Base-by-base conservation (phyloP, 1,284 basidiomycete genomes). In the Cutaneotrichosporon sp. region DNA sequence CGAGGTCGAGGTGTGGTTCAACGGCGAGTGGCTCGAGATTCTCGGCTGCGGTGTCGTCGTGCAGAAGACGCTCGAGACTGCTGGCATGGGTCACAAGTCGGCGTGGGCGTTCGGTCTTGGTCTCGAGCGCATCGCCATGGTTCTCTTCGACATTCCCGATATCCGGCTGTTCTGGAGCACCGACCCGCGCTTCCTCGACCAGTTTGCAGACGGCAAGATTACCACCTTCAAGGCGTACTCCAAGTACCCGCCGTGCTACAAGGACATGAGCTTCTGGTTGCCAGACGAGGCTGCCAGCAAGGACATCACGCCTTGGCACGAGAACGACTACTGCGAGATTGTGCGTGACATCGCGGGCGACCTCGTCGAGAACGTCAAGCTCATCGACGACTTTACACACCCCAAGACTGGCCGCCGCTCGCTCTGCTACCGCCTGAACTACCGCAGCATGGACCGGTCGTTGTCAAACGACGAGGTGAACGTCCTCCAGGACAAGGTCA, bases 41-140 rank as follows among this genome's bases (percentile, higher is more conserved):
- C 83, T 99, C 2, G 97, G 97, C 0, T 95, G 87, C 68, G 97
- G 97, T 8, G 92, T 99, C 32, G 88, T 99, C 30, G 85, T 88
- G 71, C 93, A 98, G 76, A 86, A 88, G 36, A 97, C 95, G 0
- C 82, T 99, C 58, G 87, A 94, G 72, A 87, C 87, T 56, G 89
- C 95, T 49, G 93, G 86, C 65, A 86, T 93, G 4, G 82, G 85
- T 0, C 82, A 90, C 73, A 95, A 95, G 80, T 86, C 93, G 67
- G 94, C 94, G 30, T 99, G 97, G 97, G 97, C 97, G 0, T 99
- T 98, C 73, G 97, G 97, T 16, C 88, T 99, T 42, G 97, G 97
- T 7, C 85, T 99, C 52, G 97, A 99, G 77, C 88, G 97, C 30
- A 97, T 99, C 70, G 94, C 96, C 34, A 99, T 99, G 97, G 89